Conservation (phyloP, 495 filamentous ascomycete genomes). For the Penicillium simplicissimum region DNA sequence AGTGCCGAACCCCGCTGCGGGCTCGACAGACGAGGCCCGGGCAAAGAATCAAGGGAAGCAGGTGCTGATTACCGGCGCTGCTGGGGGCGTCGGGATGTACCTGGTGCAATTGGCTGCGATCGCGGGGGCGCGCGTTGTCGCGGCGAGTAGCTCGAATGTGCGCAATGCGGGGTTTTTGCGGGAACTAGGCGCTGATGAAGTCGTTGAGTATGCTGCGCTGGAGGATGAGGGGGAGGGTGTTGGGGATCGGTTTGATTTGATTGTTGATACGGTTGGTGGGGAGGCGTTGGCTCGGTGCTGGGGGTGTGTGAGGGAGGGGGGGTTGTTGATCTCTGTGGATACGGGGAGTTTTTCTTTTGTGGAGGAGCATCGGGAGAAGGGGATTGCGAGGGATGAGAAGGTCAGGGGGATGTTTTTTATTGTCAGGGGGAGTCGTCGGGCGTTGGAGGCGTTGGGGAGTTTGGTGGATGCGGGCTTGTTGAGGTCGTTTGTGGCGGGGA, state of each 20-base stretch:
- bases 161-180: constrained; percentile 35
- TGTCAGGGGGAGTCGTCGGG: constrained; percentile 24
- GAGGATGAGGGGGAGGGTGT: neutral
- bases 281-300: constrained; percentile 29
- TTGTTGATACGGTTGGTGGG: constrained; percentile 40
- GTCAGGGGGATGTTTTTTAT: constrained; percentile 38
- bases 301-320: constrained; percentile 23
- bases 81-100: constrained; percentile 37
- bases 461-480: constrained; percentile 25
- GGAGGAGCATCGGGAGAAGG: constrained; percentile 34
- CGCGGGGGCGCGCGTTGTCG: constrained; percentile 28
- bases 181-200: constrained; percentile 30
- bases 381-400: constrained; percentile 16
- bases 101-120: constrained; percentile 35
- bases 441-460: constrained; percentile 21
- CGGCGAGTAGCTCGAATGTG: constrained; percentile 29
- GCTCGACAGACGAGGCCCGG: too few species aligned
- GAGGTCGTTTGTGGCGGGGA: constrained; percentile 29
- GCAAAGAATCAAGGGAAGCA: neutral
- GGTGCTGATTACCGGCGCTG: constrained; percentile 37
- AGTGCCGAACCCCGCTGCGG: neutral
- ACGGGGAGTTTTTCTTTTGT: constrained; percentile 37
- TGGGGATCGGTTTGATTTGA: constrained; percentile 28
- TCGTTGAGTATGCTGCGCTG: constrained; percentile 31
- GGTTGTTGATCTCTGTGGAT: constrained; percentile 36